Evolutionary conservation across 768 basidiomycete species (phyloP), one percentile per base, ranked within the genome.

Genomic region (Russula compacta): DNA sequence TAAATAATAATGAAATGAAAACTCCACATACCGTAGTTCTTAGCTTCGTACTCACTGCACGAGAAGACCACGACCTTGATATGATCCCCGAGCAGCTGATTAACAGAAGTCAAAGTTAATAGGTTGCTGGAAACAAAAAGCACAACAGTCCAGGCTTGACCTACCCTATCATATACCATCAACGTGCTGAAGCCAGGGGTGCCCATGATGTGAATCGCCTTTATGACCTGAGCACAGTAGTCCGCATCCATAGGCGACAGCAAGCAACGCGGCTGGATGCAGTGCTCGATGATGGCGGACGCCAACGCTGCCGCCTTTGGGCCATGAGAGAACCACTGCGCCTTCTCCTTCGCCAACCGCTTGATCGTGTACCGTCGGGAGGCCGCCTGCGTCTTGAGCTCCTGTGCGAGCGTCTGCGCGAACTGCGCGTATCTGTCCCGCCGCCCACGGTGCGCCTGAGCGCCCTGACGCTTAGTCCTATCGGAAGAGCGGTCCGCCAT

Each of bases 181-280:
- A 97, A 72, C 0, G 93, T 93, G 40, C 87, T 85, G 71, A 98
- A 99, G 2, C 87, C 87, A 9, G 85, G 83, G 0, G 95, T 95
- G n/a, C 92, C 94, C 70, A 87, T 83, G 14, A 82, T 80, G 67
- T 99, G 97, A 62, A 98, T 77, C 14, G 87, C 79, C 69, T 88
- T 88, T 71, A 98, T 88, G 68, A 98, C 87, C 66, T 92, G 89
- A 2, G 92, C 87, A 59, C 92, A 93, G 67, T 86, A 99, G 58
- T 95, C 88, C 29, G 97, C 95, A 72, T 99, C 97, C 83, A 94
- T 91, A 0, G 94, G 94, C 0, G 95, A 95, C n/a, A 98, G 76
- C 43, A 98, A 76, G 65, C 87, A 89, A 33, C 97, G 84, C 11
- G 97, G 95, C 69, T 90, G 87, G 63, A 99, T 84, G 70, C 97